Percentiles rank a stretch among this genome's conserved stretches.
Conservation (phyloP, 345 rosid genomes). For the Populus deltoides region DNA sequence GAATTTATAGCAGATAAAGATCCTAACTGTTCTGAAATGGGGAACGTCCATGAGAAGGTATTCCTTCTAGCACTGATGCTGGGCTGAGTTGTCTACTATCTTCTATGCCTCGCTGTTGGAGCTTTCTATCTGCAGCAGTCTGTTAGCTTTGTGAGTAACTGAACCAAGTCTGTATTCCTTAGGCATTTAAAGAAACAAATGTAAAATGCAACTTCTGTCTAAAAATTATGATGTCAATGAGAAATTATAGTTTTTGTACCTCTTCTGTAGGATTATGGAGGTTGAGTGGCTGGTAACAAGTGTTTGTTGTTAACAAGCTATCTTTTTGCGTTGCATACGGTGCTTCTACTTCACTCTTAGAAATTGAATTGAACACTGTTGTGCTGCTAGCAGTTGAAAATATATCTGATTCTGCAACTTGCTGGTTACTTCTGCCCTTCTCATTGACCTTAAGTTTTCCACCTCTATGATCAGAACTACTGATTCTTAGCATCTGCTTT, state of each 20-base stretch:
- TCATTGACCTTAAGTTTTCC: conserved; percentile 13
- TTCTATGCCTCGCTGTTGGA: conserved; percentile 12
- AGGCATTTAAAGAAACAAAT: neutral
- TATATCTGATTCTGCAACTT: conserved; percentile 25
- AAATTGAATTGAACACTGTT: conserved; percentile 35
- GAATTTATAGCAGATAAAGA: neutral
- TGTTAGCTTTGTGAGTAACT: conserved; percentile 32
- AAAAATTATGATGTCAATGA: neutral
- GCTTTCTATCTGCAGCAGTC: conserved; percentile 29
- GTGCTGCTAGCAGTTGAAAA: conserved; percentile 33
- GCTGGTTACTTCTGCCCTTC: conserved; percentile 5
- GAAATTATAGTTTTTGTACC: conserved; percentile 22
- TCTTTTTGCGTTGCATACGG: conserved; percentile 16
- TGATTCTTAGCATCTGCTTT: conserved; percentile 12
- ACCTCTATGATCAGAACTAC: conserved; percentile 13
- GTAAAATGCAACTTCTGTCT: neutral
- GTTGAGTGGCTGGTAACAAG: conserved; percentile 1
- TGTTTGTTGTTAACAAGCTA: neutral
- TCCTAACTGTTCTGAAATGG: conserved; percentile 14
- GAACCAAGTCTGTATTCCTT: neutral
- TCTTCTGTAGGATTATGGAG: conserved; percentile 16
- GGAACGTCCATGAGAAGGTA: conserved; percentile 14
- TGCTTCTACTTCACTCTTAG: conserved; percentile 34
- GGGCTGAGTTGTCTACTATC: conserved; percentile 29
- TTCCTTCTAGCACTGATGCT: conserved; percentile 23